Evolutionary conservation across 139 green algal genomes (phyloP).

Genomic region (Trebouxia sp.): DNA sequence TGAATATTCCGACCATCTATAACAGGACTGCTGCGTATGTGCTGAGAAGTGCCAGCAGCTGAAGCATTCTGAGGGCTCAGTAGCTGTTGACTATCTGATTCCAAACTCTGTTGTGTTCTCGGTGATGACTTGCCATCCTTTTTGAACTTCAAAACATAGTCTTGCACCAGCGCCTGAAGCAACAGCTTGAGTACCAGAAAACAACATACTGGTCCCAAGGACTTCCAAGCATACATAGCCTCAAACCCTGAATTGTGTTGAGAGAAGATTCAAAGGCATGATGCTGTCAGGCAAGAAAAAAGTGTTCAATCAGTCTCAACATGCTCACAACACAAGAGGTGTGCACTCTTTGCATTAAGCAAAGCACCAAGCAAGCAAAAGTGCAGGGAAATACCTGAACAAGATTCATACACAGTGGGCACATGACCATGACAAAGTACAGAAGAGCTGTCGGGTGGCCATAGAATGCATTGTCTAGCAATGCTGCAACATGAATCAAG

Average conservation of each 20-base stretch:
- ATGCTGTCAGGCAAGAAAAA: no score
- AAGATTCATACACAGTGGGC: slow-evolving; percentile 64
- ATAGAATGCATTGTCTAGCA: slow-evolving; percentile 51
- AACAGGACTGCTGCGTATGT: background rate
- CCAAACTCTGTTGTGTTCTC: background rate
- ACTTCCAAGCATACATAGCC: background rate
- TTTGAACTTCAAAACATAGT: slow-evolving; percentile 45
- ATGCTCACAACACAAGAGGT: no score
- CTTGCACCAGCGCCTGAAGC: slow-evolving; percentile 42
- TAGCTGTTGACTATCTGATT: slow-evolving; percentile 14
- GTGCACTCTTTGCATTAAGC: background rate
- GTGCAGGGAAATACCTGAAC: slow-evolving; percentile 38
- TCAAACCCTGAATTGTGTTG: background rate
- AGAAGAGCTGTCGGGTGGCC: slow-evolving; percentile 50
- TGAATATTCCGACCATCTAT: slow-evolving; percentile 1
- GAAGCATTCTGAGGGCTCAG: slow-evolving; percentile 12
- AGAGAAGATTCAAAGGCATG: background rate
- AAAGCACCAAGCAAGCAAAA: background rate
- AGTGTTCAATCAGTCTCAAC: no score
- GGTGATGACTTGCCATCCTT: slow-evolving; percentile 23
- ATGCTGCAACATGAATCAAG: slow-evolving; percentile 26
- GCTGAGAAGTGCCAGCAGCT: background rate
- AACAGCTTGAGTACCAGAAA: no score
- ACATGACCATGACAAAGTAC: slow-evolving; percentile 61
- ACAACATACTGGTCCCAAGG: no score